These are phyloP conservation scores for Nemania diffusa DNA, from an alignment of 2,329 filamentous ascomycete genomes.

Conservation along the genomic window DNA sequence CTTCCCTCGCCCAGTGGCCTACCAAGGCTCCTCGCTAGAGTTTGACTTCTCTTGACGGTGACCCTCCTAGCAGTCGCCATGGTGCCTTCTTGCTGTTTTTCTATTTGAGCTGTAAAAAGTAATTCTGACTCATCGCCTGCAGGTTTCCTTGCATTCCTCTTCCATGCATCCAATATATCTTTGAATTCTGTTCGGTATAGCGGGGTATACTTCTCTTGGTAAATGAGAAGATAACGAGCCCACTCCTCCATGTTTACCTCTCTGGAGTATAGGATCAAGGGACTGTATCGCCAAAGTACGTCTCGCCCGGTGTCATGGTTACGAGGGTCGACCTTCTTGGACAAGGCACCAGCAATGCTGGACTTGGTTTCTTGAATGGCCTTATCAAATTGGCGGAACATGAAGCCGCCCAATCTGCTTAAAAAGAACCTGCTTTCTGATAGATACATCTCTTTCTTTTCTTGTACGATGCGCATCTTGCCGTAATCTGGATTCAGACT, in stretches of 20 bases:
- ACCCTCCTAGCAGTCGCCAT: conserved; percentile 85
- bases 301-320: conserved; percentile 78
- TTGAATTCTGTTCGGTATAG: conserved; percentile 86
- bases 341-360: conserved; percentile 68
- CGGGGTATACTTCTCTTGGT: conserved; percentile 79
- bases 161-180: conserved; percentile 81
- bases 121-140: conserved; percentile 82
- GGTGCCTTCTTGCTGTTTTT: conserved; percentile 84
- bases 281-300: conserved; percentile 86
- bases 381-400: conserved; percentile 82
- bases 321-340: conserved; percentile 74
- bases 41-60: conserved; percentile 94
- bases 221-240: conserved; percentile 81
- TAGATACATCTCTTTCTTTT: conserved; percentile 91
- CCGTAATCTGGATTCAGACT: conserved; percentile 79
- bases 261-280: conserved; percentile 86
- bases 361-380: conserved; percentile 77
- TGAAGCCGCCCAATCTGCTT: conserved; percentile 80
- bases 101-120: conserved; percentile 84
- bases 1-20: conserved; percentile 72
- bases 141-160: conserved; percentile 78
- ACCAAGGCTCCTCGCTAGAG: conserved; percentile 77
- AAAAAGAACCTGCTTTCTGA: conserved; percentile 81
- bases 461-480: conserved; percentile 91
- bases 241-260: conserved; percentile 86